Percentiles rank a stretch among this genome's conserved stretches.
These are phyloP conservation scores for Canariomyces notabilis DNA, from an alignment of 2,329 filamentous ascomycete genomes.

Conservation along the genomic window DNA sequence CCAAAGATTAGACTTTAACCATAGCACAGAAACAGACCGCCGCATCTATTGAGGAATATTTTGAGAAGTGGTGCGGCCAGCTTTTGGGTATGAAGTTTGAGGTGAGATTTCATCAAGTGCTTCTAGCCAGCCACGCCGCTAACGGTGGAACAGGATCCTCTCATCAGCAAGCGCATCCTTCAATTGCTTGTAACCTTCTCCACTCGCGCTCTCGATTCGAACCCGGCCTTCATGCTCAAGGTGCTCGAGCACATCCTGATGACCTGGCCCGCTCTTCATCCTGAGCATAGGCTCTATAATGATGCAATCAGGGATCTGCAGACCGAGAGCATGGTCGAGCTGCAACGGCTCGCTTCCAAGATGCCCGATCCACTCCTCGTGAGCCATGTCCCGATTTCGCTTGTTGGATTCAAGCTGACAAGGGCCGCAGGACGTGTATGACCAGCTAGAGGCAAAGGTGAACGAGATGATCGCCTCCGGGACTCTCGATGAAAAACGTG, in stretches of 20 bases:
- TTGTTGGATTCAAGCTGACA: conserved; percentile 19
- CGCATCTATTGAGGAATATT: conserved; percentile 53
- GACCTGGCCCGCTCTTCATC: conserved; percentile 69
- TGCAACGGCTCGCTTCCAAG: conserved; percentile 81
- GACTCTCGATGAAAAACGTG: conserved; percentile 72
- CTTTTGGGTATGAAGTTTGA: conserved; percentile 68
- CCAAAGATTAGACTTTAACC: not conserved
- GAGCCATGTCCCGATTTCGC: conserved; percentile 25
- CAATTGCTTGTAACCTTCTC: conserved; percentile 82
- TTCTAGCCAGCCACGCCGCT: conserved; percentile 12
- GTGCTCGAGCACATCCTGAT: conserved; percentile 88
- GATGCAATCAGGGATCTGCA: conserved; percentile 90
- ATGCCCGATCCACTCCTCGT: conserved; percentile 87
- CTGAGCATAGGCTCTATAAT: conserved; percentile 67
- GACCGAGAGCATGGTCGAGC: conserved; percentile 74
- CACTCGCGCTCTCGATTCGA: conserved; percentile 71
- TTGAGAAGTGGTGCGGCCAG: conserved; percentile 68
- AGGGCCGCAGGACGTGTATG: conserved; percentile 64
- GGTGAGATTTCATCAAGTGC: conserved; percentile 27
- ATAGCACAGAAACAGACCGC: conserved; percentile 43
- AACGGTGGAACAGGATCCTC: conserved; percentile 56
- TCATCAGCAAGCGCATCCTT: conserved; percentile 75
- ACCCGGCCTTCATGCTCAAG: conserved; percentile 76
- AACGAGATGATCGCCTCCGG: conserved; percentile 72
- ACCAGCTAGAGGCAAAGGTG: conserved; percentile 77